Evolutionary conservation across 192 early-diverging fungal species (phyloP), one percentile per base, ranked within the genome.

Genomic region (Phycomyces nitens): DNA sequence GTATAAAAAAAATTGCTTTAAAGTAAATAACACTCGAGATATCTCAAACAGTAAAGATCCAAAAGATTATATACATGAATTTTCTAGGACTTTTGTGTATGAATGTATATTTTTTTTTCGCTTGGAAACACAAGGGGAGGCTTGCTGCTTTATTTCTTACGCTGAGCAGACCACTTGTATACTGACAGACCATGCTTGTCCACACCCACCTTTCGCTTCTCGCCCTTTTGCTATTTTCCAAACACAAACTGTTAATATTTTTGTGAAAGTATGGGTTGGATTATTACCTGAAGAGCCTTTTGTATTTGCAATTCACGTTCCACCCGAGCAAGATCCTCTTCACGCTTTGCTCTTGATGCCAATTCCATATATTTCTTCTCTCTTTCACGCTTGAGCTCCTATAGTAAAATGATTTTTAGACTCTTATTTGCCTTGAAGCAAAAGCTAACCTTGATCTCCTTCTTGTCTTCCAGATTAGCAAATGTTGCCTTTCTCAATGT

Each of bases 161-260:
- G 80, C 53, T 89, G 89, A 3, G 87, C 82, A 64, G 86, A 89
- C 96, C 96, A 99, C 76, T 96, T 97, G 81, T 95, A 96, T 39
- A 92, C 77, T 12, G 90, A 73, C 21, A 96, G 71, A 0, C 96
- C 96, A 63, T 86, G 67, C 56, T 70, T 75, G 68, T 97, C 94
- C 16, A 70, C 81, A 54, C 94, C 96, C 34, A 94, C 80, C 79
- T 92, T 93, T 68, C 77, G 83, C 70, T 80, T 86, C 34, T 79
- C 62, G 22, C 94, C 94, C 77, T 96, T 97, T 58, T 75, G 76
- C 85, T 88, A 64, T 65, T 38, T 58, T 44, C 6, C 14, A 3
- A 38, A 20, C 5, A n/a, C n/a, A n/a, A n/a, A n/a, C 44, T 51
- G 4, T 50, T 18, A 11, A 50, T 21, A 59, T 5, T 51, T 22